Evolutionary conservation across 768 basidiomycete species (phyloP).

Genomic region (Suillus discolor): DNA sequence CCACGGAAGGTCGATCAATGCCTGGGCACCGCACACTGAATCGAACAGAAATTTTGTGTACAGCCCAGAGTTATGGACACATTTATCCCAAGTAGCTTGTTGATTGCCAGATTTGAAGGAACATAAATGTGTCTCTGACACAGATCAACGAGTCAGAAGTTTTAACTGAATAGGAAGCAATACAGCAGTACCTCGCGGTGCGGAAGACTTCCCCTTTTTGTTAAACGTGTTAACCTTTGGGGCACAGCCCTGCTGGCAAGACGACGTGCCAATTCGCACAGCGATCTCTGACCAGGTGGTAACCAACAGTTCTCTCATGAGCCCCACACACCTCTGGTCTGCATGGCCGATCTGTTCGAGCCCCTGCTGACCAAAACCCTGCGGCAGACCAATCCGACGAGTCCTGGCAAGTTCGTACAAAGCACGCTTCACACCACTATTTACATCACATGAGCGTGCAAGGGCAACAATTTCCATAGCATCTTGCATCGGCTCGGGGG

Average conservation of each 20-base stretch:
- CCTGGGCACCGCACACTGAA: conserved; percentile 36
- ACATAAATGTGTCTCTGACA: no score
- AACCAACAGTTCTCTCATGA: conserved; percentile 23
- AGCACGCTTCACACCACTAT: conserved; percentile 34
- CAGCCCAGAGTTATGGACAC: conserved; percentile 24
- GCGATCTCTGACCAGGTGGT: conserved; percentile 21
- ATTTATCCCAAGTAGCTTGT: background rate
- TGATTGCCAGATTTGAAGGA: no score
- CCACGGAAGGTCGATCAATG: conserved; percentile 27
- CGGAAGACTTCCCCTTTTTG: no score
- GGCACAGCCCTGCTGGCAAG: background rate
- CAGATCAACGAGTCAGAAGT: no score
- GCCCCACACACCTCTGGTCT: conserved; percentile 11
- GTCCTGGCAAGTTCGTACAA: conserved; percentile 40
- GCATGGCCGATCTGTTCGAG: background rate
- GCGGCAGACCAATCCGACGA: background rate
- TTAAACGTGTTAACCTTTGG: no score
- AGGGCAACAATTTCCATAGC: conserved; percentile 35
- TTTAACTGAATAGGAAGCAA: no score
- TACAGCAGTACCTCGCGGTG: no score
- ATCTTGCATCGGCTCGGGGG: conserved; percentile 13
- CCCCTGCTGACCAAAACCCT: no score
- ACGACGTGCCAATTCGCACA: background rate
- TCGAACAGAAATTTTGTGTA: conserved; percentile 34
- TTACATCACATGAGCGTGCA: conserved; percentile 30